Evolutionary conservation across 495 filamentous ascomycete species (phyloP).

Genomic region (Aspergillus ostianus): DNA sequence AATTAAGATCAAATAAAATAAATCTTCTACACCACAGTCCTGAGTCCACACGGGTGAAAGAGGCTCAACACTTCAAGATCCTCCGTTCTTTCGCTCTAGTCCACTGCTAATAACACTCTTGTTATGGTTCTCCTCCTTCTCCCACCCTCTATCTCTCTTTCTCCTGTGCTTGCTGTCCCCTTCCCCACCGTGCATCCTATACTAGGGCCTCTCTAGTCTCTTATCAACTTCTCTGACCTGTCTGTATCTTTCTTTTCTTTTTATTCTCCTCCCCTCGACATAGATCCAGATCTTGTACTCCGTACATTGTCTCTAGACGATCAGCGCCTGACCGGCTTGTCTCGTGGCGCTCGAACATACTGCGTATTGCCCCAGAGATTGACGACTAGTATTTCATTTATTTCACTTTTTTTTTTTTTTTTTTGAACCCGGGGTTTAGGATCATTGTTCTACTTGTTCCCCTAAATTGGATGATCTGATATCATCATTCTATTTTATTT

Average conservation of each 20-base stretch:
- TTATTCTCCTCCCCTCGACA: background rate
- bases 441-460: conserved; percentile 5
- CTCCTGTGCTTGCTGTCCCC: background rate
- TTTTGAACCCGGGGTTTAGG: conserved; percentile 11
- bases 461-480: background rate
- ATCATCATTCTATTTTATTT: conserved; percentile 8
- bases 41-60: too few relatives aligned
- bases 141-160: background rate
- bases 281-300: conserved; percentile 1
- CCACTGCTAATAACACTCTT: background rate
- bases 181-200: background rate
- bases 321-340: conserved; percentile 23
- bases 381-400: conserved; percentile 18
- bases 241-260: conserved; percentile 10
- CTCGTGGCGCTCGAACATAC: conserved; percentile 15
- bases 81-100: background rate
- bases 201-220: too few relatives aligned
- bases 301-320: conserved; percentile 2
- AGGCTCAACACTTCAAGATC: background rate
- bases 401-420: conserved; percentile 11
- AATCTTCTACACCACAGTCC: too few relatives aligned
- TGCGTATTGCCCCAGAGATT: conserved; percentile 15
- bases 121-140: conserved; percentile 1
- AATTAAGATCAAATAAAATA: too few relatives aligned
- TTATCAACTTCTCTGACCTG: background rate